A percentile compares a stretch with the other conserved stretches of the same genome.
Conservation (phyloP, 2,329 filamentous ascomycete genomes). For the Aureobasidium vineae region DNA sequence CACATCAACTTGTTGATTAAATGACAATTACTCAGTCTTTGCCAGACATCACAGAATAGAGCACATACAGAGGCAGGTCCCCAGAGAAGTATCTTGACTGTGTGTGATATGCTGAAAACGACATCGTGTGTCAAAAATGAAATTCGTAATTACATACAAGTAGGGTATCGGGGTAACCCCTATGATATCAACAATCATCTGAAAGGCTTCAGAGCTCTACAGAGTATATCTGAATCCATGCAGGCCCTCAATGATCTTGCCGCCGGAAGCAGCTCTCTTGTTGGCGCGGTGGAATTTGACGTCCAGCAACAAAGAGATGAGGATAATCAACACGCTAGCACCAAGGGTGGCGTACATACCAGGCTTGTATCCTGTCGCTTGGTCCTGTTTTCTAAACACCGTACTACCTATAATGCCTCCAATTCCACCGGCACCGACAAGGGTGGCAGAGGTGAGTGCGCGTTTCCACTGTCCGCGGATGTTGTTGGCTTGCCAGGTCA, state of each 20-base stretch:
- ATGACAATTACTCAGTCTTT: too few relatives aligned
- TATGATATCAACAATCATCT: not conserved
- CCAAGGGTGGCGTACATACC: constrained; percentile 38
- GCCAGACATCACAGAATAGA: too few relatives aligned
- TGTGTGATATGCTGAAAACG: too few relatives aligned
- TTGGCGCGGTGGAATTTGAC: constrained; percentile 39
- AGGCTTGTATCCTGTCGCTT: constrained; percentile 35
- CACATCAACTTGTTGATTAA: too few relatives aligned
- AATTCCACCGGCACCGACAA: constrained; percentile 73
- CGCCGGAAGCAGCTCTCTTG: constrained; percentile 39
- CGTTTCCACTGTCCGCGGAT: constrained; percentile 87
- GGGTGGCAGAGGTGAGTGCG: constrained; percentile 71
- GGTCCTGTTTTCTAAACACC: constrained; percentile 39
- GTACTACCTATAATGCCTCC: constrained; percentile 62
- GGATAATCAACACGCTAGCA: constrained; percentile 34
- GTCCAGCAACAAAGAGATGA: constrained; percentile 36
- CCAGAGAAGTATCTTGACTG: too few relatives aligned
- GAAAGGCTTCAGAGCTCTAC: constrained; percentile 25
- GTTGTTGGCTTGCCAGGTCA: constrained; percentile 85
- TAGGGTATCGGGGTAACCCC: not conserved
- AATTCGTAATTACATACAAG: not conserved
- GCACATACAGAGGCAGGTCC: too few relatives aligned
- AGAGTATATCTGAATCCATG: constrained; percentile 40
- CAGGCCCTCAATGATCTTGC: constrained; percentile 39
- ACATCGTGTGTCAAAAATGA: not conserved